Base-by-base conservation (phyloP, 2,329 filamentous ascomycete genomes). In the Alternaria angustiovoidea region DNA sequence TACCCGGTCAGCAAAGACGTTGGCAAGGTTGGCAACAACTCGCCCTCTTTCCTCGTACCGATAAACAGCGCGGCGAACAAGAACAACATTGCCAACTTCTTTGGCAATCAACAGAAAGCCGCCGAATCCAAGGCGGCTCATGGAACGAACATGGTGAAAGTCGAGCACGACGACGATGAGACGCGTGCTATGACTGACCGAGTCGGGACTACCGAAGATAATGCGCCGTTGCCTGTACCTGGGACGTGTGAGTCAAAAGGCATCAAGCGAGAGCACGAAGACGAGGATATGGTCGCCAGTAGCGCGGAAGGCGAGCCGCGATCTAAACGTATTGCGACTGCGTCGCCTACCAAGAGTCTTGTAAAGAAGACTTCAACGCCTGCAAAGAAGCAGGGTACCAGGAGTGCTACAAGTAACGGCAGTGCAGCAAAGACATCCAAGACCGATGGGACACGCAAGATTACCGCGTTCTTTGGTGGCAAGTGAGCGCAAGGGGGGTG, bases 31-130 rank as follows among this genome's bases (percentile, higher is more conserved):
- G 94, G 94, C 6, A 97, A 96, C 69, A 91, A 96, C 76, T 96
- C 91, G 20, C 88, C 92, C 0, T 86, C 85, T 0, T 97, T 97
- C 72, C 85, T 97, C 44, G 82, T 97, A 2, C 94, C 94, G 0
- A 81, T 97, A 34, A 86, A 91, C 70, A 96, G 91, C 79, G 89
- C 88, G 65, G 91, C 94, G 71, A 97, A 97, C 78, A 97, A 96
- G 81, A 88, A 86, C 51, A 97, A 95, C 67, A 98, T 98, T 77
- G 91, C 91, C 46, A 97, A 97, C 71, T 97, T 97, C 82, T 98
- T 98, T 73, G 85, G 85, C 7, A 91, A 88, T 42, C 83, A 84
- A 62, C 78, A 78, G 55, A 81, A 81, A 54, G 63, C 64, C 11
- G 64, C 65, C 49, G 70, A 76, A 60, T 56, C 58, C 4, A 68